Evolutionary conservation across 352 stramenopile species (phyloP).

Genomic region (Phytophthora tubulina): DNA sequence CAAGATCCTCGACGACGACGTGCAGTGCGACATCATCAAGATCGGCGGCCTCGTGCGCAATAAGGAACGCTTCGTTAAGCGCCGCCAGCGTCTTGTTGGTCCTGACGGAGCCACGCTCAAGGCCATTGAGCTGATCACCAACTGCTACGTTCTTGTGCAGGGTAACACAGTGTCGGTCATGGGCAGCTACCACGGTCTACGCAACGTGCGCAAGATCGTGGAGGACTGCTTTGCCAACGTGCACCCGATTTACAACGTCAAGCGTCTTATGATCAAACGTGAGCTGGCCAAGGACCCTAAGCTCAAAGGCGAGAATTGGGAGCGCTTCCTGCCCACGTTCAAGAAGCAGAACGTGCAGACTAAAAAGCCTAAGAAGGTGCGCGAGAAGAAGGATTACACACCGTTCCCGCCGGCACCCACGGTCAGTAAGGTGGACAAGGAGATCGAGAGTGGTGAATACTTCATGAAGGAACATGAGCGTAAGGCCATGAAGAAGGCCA

Average conservation of each 20-base stretch:
- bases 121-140: conserved; percentile 98
- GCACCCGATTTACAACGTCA: conserved; percentile 99
- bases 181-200: conserved; percentile 91
- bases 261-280: conserved; percentile 99
- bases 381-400: conserved; percentile 97
- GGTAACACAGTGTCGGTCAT: conserved; percentile 97
- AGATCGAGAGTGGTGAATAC: conserved; percentile 99
- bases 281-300: conserved; percentile 99
- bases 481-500: conserved; percentile 92
- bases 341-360: conserved; percentile 99
- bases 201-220: conserved; percentile 97
- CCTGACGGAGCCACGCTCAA: conserved; percentile 98
- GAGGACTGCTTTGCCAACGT: conserved; percentile 99
- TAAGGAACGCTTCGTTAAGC: conserved; percentile 99
- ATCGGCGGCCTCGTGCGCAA: conserved; percentile 99
- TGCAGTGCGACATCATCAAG: conserved; percentile 99
- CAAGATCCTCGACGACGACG: conserved; percentile 98
- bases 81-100: conserved; percentile 97
- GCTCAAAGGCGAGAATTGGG: conserved; percentile 98
- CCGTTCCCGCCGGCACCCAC: conserved; percentile 97
- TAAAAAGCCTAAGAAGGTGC: conserved; percentile 93
- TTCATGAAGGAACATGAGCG: conserved; percentile 98
- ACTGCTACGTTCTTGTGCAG: conserved; percentile 99
- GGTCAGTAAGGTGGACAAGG: conserved; percentile 98
- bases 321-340: conserved; percentile 98